phyloP scores from a whole-genome alignment of 2,329 filamentous ascomycete genomes.

The Helotiales sp. region DNA sequence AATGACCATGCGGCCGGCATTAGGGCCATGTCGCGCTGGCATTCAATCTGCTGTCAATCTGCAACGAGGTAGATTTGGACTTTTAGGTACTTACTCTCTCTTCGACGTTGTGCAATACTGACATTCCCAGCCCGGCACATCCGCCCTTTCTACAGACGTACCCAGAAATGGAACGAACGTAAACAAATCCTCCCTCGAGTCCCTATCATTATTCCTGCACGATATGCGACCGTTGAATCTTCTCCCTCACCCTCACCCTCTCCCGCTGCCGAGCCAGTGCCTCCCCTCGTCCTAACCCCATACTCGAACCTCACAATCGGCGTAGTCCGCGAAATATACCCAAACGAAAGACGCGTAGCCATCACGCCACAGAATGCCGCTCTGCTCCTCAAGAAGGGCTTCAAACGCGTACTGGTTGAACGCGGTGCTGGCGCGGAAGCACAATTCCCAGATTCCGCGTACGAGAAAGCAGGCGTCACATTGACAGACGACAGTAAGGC shows the following conservation, averaged over 20 bases:
- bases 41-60: constrained; percentile 11
- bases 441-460: constrained; percentile 75
- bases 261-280: constrained; percentile 13
- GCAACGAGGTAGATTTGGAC: constrained; percentile 13
- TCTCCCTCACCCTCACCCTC: constrained; percentile 3
- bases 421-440: constrained; percentile 76
- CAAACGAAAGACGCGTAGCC: constrained; percentile 79
- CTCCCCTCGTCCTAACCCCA: constrained; percentile 43
- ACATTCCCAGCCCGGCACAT: constrained; percentile 20
- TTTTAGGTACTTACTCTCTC: constrained; percentile 17
- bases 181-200: constrained; percentile 21
- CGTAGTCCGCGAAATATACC: constrained; percentile 75
- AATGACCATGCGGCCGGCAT: constrained; percentile 27
- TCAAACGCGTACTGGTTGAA: constrained; percentile 74
- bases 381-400: constrained; percentile 83
- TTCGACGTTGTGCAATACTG: background rate
- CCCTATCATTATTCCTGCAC: constrained; percentile 17
- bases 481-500: constrained; percentile 65
- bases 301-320: constrained; percentile 76
- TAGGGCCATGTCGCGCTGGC: constrained; percentile 28
- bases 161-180: constrained; percentile 23
- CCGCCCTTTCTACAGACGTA: constrained; percentile 23
- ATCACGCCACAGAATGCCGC: constrained; percentile 82
- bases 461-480: constrained; percentile 75
- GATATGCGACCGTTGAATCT: constrained; percentile 18